These are phyloP conservation scores for Candida nitratophila DNA, from an alignment of 805 yeast genomes.

Conservation along the genomic window DNA sequence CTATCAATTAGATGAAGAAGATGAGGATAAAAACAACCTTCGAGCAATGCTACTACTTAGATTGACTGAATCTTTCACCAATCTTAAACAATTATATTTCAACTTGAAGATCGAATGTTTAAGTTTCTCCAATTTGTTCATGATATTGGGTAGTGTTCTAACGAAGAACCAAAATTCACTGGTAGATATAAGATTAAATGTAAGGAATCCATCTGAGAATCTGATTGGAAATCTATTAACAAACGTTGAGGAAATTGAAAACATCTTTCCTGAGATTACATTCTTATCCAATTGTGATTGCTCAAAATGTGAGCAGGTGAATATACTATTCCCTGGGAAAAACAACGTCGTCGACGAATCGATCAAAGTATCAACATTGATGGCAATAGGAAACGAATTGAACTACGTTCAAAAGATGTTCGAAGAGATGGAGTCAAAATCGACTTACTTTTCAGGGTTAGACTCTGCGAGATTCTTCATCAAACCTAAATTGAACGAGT, in stretches of 20 bases:
- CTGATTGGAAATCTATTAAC: constrained; percentile 22
- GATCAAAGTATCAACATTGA: constrained; percentile 22
- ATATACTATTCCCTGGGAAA: constrained; percentile 2
- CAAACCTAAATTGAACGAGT: constrained; percentile 5
- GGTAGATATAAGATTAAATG: constrained; percentile 19
- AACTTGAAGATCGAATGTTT: constrained; percentile 21
- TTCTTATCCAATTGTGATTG: constrained; percentile 20
- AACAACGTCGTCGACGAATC: constrained; percentile 15
- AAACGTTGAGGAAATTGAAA: constrained; percentile 20
- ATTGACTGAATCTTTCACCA: constrained; percentile 19
- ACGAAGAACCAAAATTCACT: constrained; percentile 17
- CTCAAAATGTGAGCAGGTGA: constrained; percentile 13
- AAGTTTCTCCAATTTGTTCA: constrained; percentile 23
- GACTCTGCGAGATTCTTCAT: constrained; percentile 10
- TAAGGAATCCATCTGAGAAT: constrained; percentile 23
- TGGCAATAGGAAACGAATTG: constrained; percentile 25
- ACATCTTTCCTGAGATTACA: constrained; percentile 22
- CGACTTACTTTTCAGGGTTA: constrained; percentile 7
- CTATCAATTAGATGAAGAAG: constrained; percentile 17
- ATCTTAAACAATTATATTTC: constrained; percentile 14
- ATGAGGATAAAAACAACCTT: constrained; percentile 25
- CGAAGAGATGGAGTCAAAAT: constrained; percentile 2
- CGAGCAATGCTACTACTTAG: constrained; percentile 25
- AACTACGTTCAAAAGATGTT: constrained; percentile 14
- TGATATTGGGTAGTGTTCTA: constrained; percentile 26